Conservation (phyloP, 2,329 filamentous ascomycete species). For the Hypoxylon sp. region DNA sequence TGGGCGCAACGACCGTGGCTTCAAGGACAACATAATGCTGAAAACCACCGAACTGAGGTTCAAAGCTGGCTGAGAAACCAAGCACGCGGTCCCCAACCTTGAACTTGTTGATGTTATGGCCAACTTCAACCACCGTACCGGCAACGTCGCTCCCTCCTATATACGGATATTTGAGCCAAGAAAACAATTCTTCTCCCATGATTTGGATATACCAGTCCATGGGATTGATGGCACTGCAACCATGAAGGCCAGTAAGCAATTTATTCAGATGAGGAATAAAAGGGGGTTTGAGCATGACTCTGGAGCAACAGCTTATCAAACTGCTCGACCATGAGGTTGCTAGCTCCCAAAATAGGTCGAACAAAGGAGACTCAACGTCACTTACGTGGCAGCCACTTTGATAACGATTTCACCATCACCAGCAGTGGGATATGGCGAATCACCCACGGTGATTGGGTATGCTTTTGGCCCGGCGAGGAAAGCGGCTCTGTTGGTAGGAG, state of each 20-base stretch:
- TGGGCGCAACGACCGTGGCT: constrained; percentile 4
- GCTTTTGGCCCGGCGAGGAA: constrained; percentile 37
- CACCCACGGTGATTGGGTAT: constrained; percentile 28
- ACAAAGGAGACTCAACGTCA: not conserved
- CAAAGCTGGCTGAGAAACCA: constrained; percentile 36
- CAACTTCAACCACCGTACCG: constrained; percentile 52
- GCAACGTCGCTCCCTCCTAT: constrained; percentile 52
- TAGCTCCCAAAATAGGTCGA: not conserved
- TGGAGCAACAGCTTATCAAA: not conserved
- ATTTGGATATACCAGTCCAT: constrained; percentile 51
- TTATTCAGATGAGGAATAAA: not conserved
- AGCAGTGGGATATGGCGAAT: constrained; percentile 33
- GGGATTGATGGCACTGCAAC: constrained; percentile 51
- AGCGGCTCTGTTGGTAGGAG: constrained; percentile 45
- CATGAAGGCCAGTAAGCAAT: not conserved
- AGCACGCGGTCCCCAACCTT: constrained; percentile 53
- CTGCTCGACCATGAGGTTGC: not conserved
- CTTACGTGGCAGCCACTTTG: constrained; percentile 44
- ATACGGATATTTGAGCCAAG: constrained; percentile 49
- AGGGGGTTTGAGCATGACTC: not conserved
- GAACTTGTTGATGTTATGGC: constrained; percentile 45
- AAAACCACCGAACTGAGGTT: constrained; percentile 44
- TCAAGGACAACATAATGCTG: constrained; percentile 47
- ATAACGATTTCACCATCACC: constrained; percentile 49
- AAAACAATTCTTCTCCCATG: constrained; percentile 36